Conservation (phyloP, 2,329 filamentous ascomycete genomes). For the Mycogone perniciosa region DNA sequence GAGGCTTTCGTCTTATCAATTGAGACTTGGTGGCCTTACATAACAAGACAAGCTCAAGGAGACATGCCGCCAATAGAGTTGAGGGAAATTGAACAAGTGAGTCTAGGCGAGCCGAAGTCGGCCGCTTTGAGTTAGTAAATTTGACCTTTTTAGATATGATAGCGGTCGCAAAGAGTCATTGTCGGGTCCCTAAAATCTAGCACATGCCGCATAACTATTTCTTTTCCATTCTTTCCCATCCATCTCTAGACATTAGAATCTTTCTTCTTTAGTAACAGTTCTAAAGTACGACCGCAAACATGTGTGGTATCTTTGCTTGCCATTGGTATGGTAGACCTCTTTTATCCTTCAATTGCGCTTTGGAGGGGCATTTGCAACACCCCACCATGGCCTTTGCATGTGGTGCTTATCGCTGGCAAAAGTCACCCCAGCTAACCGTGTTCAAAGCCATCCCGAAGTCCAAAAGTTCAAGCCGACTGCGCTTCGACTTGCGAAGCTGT, state of each 20-base stretch:
- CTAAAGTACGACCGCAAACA: constrained; percentile 42
- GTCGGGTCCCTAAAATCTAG: constrained; percentile 1
- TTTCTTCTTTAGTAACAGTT: constrained; percentile 1
- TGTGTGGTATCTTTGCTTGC: constrained; percentile 98
- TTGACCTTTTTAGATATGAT: background rate
- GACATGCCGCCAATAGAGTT: constrained; percentile 11
- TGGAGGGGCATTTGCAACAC: constrained; percentile 25
- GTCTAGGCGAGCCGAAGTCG: constrained; percentile 17
- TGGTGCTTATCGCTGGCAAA: constrained; percentile 5
- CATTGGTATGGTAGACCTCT: constrained; percentile 59
- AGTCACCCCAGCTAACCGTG: constrained; percentile 7
- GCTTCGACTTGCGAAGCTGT: constrained; percentile 90
- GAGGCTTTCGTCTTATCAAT: constrained; percentile 5
- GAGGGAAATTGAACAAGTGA: constrained; percentile 1
- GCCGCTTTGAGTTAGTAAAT: constrained; percentile 10
- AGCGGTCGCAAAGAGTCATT: constrained; percentile 14
- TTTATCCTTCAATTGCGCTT: constrained; percentile 12
- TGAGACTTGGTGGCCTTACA: constrained; percentile 2
- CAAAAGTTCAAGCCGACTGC: constrained; percentile 94
- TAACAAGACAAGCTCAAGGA: background rate
- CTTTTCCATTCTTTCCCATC: background rate
- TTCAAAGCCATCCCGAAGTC: constrained; percentile 73
- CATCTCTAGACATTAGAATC: background rate
- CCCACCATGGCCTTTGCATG: constrained; percentile 23
- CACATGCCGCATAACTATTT: background rate